phyloP scores from a whole-genome alignment of 306 rosid species.

The Erythrophleum fordii region DNA sequence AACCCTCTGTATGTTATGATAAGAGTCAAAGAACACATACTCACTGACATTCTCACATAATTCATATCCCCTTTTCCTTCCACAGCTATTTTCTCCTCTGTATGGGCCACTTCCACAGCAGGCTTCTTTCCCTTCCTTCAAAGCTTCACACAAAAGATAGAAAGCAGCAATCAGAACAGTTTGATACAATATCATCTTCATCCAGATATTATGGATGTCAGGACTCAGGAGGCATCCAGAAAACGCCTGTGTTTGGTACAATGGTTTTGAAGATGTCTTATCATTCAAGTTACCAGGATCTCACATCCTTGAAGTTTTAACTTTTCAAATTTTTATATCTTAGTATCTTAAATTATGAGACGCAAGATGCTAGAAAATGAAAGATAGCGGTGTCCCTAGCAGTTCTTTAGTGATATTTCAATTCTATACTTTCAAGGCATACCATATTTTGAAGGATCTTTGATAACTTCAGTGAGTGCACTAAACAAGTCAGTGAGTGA shows the following conservation, averaged over 20 bases:
- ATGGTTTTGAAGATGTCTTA: too few relatives aligned
- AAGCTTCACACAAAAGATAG: conserved; percentile 32
- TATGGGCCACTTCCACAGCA: conserved; percentile 66
- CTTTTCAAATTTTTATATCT: too few relatives aligned
- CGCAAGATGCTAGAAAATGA: too few relatives aligned
- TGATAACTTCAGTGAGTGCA: conserved; percentile 1
- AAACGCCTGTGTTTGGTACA: too few relatives aligned
- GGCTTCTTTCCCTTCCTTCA: conserved; percentile 51
- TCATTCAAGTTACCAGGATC: too few relatives aligned
- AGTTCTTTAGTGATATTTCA: too few relatives aligned
- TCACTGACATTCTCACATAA: conserved; percentile 48
- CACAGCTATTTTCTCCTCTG: conserved; percentile 62
- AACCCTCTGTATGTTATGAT: conserved; percentile 49
- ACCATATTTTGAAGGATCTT: conserved; percentile 48
- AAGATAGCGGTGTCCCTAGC: too few relatives aligned
- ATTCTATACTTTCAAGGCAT: background rate
- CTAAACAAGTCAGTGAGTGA: conserved; percentile 37
- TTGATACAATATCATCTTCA: background rate
- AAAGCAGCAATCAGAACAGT: background rate
- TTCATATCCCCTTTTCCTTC: conserved; percentile 56
- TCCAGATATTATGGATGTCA: too few relatives aligned
- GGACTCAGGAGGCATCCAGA: too few relatives aligned
- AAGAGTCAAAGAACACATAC: conserved; percentile 54
- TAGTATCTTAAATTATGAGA: too few relatives aligned
- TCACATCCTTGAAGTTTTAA: conserved; percentile 40